Percentiles rank a stretch among this genome's conserved stretches.
Evolutionary conservation across 2,329 filamentous ascomycete genomes (phyloP).

Genomic region (Paraconiothyrium sp.): DNA sequence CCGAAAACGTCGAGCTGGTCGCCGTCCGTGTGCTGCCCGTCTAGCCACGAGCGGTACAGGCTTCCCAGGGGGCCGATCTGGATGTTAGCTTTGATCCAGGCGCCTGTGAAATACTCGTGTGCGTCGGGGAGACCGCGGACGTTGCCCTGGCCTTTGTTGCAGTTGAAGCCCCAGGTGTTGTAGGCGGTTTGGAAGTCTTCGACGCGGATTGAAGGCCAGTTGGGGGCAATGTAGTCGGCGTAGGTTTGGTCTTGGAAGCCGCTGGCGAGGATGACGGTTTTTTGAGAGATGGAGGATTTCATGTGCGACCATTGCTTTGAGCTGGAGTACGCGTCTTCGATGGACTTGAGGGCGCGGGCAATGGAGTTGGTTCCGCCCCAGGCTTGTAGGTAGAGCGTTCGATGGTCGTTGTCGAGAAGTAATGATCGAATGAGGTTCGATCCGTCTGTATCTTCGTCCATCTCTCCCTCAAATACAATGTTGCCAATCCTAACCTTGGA

Average conservation of each 20-base stretch:
- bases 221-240: constrained; percentile 18
- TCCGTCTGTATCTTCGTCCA: constrained; percentile 22
- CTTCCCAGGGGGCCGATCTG: constrained; percentile 56
- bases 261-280: constrained; percentile 23
- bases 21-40: constrained; percentile 56
- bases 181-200: constrained; percentile 19
- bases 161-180: constrained; percentile 25
- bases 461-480: constrained; percentile 24
- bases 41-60: constrained; percentile 54
- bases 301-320: constrained; percentile 1
- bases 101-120: constrained; percentile 25
- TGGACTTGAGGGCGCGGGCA: constrained; percentile 22
- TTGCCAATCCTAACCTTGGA: constrained; percentile 22
- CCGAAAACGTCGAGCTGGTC: constrained; percentile 48
- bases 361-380: constrained; percentile 27
- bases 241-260: constrained; percentile 25
- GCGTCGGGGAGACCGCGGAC: constrained; percentile 19
- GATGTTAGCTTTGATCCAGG: constrained; percentile 61
- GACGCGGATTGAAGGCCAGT: constrained; percentile 21
- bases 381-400: constrained; percentile 22
- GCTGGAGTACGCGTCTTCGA: constrained; percentile 11
- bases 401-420: constrained; percentile 21
- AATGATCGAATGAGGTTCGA: constrained; percentile 21
- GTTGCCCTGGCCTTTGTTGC: constrained; percentile 21
- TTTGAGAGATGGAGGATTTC: constrained; percentile 15